Evolutionary conservation across 768 basidiomycete genomes (phyloP), one percentile per base, ranked within the genome.

Genomic region (Lactarius indigo): DNA sequence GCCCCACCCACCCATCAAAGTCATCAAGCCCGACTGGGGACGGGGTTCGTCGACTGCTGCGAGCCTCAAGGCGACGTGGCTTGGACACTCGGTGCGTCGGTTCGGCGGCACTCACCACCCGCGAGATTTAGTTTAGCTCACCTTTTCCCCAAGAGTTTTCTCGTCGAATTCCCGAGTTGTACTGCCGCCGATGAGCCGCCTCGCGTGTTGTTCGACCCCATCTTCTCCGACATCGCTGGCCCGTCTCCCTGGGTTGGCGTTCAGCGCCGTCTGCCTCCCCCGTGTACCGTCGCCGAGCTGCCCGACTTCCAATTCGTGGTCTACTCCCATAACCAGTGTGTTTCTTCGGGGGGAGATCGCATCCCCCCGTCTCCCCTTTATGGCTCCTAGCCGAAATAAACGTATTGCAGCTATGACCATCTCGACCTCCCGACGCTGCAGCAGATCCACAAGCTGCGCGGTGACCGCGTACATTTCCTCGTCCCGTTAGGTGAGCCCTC

Each of bases 281-380:
- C 81, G 0, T 82, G 80, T 54, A 66, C 61, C 10, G 67, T 79
- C 7, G 74, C 76, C 20, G 78, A 80, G 3, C 71, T 82, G 10
- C 80, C 81, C 1, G 76, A 75, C 1, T 70, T 79, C 62, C 77
- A 80, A 59, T 77, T 75, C 55, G 77, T 82, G 26, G 75, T 74
- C 3, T 78, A 79, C 56, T 77, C 76, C 30, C 81, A 82, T 68
- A 81, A 81, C 70, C 81, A 81, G 80, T 82, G 56, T n/a, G 77
- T 73, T 42, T 8, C 44, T 39, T 44, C 28, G 61, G 2, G 61
- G 2, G 5, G 26, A 26, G 13, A 8, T 15, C 37, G 35, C 37
- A 26, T 18, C 17, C 41, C 28, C 31, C 41, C 28, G 17, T 30
- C 26, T 18, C 26, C n/a, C n/a, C 33, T 35, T 5, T 35, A 12